A percentile compares a stretch with the other conserved stretches of the same genome.
Conservation (phyloP, 139 green algal species). For the Closterium sp. region DNA sequence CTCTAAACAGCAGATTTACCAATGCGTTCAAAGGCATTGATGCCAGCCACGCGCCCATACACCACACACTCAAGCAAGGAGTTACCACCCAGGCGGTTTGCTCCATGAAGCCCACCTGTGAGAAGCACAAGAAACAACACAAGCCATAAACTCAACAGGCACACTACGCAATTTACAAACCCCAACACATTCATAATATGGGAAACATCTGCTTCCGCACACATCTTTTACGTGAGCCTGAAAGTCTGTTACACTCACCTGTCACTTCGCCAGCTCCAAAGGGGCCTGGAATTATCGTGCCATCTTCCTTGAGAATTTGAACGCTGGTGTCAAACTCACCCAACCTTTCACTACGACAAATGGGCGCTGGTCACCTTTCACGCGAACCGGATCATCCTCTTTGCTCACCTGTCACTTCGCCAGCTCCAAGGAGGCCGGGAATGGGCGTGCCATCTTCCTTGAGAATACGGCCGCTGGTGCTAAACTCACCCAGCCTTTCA, state of each 20-base stretch:
- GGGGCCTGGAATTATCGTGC: conserved; percentile 61
- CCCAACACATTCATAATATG: too few relatives aligned
- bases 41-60: conserved; percentile 68
- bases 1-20: not conserved
- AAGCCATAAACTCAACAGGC: not conserved
- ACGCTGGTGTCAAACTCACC: conserved; percentile 33
- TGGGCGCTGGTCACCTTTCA: too few relatives aligned
- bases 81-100: conserved; percentile 77
- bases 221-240: too few relatives aligned
- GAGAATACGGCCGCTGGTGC: conserved; percentile 1
- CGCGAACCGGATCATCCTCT: too few relatives aligned
- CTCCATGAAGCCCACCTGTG: conserved; percentile 70
- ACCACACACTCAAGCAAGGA: conserved; percentile 77
- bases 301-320: conserved; percentile 13
- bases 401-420: conserved; percentile 30
- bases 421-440: not conserved
- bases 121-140: not conserved
- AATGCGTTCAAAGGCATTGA: conserved; percentile 12
- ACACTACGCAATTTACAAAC: too few relatives aligned
- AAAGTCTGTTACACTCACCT: not conserved
- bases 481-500: conserved; percentile 18
- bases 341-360: too few relatives aligned
- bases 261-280: conserved; percentile 75
- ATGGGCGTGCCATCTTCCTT: not conserved
- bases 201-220: too few relatives aligned